A percentile compares a stretch with the other conserved stretches of the same genome.
Evolutionary conservation across 441 rosid species (phyloP).

Genomic region (Mallotus repandus): DNA sequence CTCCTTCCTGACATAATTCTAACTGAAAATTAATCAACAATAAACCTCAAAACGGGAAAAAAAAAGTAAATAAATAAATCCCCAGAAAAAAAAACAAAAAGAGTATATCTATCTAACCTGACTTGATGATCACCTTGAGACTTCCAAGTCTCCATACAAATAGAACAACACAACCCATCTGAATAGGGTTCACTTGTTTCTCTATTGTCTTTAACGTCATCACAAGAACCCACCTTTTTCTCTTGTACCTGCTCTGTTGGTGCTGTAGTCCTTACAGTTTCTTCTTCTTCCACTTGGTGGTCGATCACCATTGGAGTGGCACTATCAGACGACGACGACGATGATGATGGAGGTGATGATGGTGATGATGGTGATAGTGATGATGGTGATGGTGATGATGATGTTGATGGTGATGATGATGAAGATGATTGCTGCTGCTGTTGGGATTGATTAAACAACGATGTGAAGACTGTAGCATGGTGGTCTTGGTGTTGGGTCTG

Average conservation of each 20-base stretch:
- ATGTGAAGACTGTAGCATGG: not conserved
- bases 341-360: not conserved
- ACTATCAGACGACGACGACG: not conserved
- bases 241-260: not conserved
- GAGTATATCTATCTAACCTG: constrained; percentile 7
- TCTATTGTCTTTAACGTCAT: not conserved
- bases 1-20: too few relatives aligned
- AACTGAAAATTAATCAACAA: too few relatives aligned
- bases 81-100: not conserved
- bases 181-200: not conserved
- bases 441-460: not conserved
- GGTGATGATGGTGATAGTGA: not conserved
- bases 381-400: not conserved
- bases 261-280: not conserved
- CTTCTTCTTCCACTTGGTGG: not conserved
- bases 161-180: not conserved
- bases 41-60: too few relatives aligned
- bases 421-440: not conserved
- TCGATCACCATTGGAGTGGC: constrained; percentile 10
- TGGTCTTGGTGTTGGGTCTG: not conserved
- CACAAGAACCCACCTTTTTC: not conserved
- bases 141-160: constrained; percentile 14
- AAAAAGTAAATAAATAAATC: too few relatives aligned
- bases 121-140: constrained; percentile 19
- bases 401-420: not conserved